Percentiles rank a stretch among this genome's conserved stretches.
Conservation (phyloP, 2,329 filamentous ascomycete genomes). For the Trichophyton benhamiae region DNA sequence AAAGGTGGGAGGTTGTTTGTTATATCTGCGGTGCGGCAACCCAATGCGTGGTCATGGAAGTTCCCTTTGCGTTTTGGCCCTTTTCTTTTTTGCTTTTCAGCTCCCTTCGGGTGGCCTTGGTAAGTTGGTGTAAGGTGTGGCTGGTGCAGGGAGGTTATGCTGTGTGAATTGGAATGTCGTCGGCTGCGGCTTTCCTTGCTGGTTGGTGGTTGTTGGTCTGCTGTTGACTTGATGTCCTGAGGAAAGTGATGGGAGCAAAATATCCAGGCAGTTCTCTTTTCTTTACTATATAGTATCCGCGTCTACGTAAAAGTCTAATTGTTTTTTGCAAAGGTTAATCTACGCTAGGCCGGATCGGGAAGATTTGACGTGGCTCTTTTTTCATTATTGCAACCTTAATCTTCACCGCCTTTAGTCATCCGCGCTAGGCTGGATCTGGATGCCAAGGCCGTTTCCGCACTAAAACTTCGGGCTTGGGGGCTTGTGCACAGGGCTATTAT, state of each 20-base stretch:
- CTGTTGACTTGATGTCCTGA: neutral
- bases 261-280: neutral
- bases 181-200: too few relatives aligned
- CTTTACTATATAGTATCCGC: neutral
- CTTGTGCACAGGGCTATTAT: neutral
- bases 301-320: neutral
- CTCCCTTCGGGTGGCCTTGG: neutral
- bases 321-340: neutral
- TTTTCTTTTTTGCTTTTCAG: neutral
- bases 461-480: neutral
- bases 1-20: neutral
- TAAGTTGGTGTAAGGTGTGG: neutral
- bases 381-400: neutral
- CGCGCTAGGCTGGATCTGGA: neutral
- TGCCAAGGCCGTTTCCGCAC: neutral
- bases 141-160: neutral
- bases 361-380: neutral
- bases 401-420: conserved; percentile 1
- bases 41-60: neutral
- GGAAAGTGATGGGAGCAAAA: neutral
- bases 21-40: neutral
- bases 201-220: neutral
- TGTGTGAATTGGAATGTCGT: neutral
- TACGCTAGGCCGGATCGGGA: neutral
- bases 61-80: neutral